Evolutionary conservation across 2,329 filamentous ascomycete species (phyloP).

Genomic region (Shiraia bambusicola): DNA sequence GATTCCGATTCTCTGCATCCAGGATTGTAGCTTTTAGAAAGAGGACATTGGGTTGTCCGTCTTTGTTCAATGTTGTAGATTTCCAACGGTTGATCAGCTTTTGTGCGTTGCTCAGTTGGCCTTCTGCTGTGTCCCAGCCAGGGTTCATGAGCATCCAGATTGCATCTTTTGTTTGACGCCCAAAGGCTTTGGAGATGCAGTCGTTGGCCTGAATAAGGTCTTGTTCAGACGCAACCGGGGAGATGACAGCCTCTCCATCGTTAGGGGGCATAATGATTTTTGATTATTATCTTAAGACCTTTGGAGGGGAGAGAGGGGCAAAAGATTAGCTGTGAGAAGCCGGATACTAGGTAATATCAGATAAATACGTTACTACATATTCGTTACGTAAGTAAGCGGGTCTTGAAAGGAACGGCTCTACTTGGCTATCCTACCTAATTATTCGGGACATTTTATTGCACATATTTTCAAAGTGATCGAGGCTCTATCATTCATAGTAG

Average conservation of each 20-base stretch:
- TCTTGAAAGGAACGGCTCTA: neutral
- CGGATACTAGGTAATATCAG: neutral
- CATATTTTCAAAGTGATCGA: too few relatives aligned
- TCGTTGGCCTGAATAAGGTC: slow-evolving; percentile 34
- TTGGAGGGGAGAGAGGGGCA: too few relatives aligned
- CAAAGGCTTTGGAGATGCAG: slow-evolving; percentile 50
- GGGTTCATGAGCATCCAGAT: slow-evolving; percentile 57
- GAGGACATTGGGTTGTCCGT: slow-evolving; percentile 53
- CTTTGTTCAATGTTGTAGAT: slow-evolving; percentile 43
- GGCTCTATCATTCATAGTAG: too few relatives aligned
- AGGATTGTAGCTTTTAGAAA: slow-evolving; percentile 58
- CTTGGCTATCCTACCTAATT: slow-evolving; percentile 3
- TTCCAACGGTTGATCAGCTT: slow-evolving; percentile 50
- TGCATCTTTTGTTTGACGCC: slow-evolving; percentile 53
- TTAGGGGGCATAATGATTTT: slow-evolving; percentile 12
- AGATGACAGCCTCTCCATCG: slow-evolving; percentile 16
- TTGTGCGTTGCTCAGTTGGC: slow-evolving; percentile 41
- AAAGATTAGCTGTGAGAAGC: neutral
- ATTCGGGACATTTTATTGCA: neutral
- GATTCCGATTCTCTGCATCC: slow-evolving; percentile 23
- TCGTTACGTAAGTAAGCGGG: slow-evolving; percentile 6
- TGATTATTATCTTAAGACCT: neutral
- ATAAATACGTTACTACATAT: slow-evolving; percentile 2
- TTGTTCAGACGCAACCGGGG: slow-evolving; percentile 22
- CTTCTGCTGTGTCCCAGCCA: slow-evolving; percentile 56